These are phyloP conservation scores for Leishmania arabica DNA, from an alignment of 208 protist genomes.

Conservation along the genomic window DNA sequence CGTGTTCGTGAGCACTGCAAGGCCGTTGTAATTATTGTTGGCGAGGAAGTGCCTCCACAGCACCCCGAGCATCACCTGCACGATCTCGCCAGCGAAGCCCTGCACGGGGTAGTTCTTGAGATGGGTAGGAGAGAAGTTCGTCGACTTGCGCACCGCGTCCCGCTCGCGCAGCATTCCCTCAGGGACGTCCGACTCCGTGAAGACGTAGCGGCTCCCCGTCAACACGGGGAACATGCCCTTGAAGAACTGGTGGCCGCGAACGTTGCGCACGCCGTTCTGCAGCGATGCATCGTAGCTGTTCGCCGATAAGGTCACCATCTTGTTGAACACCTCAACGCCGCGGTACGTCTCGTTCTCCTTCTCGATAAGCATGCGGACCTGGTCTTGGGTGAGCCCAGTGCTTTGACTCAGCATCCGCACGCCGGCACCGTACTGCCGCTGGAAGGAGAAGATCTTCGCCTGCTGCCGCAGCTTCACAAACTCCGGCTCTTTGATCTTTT, in stretches of 20 bases:
- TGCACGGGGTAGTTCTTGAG: constrained; percentile 95
- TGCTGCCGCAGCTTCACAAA: constrained; percentile 93
- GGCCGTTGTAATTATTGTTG: constrained; percentile 89
- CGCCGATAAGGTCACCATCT: constrained; percentile 87
- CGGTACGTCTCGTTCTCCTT: constrained; percentile 91
- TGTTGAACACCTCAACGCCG: constrained; percentile 89
- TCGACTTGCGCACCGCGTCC: constrained; percentile 72
- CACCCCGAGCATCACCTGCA: constrained; percentile 92
- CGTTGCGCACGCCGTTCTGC: constrained; percentile 86
- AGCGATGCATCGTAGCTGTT: constrained; percentile 90
- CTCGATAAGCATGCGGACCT: constrained; percentile 91
- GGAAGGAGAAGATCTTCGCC: constrained; percentile 95
- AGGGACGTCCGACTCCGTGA: constrained; percentile 89
- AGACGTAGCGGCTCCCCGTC: constrained; percentile 90
- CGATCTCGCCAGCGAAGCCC: constrained; percentile 94
- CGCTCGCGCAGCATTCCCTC: constrained; percentile 70
- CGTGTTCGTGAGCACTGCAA: constrained; percentile 91
- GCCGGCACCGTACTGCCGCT: constrained; percentile 93
- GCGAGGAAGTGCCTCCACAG: constrained; percentile 88
- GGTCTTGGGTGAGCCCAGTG: constrained; percentile 89
- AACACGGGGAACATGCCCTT: constrained; percentile 93
- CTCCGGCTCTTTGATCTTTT: constrained; percentile 93
- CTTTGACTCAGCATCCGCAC: constrained; percentile 92
- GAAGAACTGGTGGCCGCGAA: constrained; percentile 89
- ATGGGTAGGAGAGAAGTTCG: constrained; percentile 92